Evolutionary conservation across 805 yeast genomes (phyloP).

Genomic region (Candida sakaeoensis): DNA sequence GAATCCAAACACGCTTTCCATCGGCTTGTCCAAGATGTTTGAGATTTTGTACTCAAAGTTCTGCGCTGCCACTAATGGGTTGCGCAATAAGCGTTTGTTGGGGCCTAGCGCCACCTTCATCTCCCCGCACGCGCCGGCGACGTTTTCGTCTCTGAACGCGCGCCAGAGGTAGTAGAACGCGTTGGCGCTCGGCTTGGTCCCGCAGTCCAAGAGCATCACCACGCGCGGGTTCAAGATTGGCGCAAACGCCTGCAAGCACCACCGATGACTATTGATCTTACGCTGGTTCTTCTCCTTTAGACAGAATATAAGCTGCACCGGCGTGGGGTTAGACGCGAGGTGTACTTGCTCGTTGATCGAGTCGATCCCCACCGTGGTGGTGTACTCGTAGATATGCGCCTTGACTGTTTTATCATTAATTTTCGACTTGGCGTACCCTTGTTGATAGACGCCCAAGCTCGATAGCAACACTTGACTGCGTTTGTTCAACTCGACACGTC

Average conservation of each 20-base stretch:
- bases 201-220: slow-evolving; percentile 85
- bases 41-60: slow-evolving; percentile 96
- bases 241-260: slow-evolving; percentile 94
- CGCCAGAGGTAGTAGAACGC: slow-evolving; percentile 89
- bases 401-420: slow-evolving; percentile 79
- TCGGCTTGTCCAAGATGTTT: slow-evolving; percentile 90
- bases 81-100: slow-evolving; percentile 46
- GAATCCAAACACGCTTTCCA: slow-evolving; percentile 92
- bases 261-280: slow-evolving; percentile 92
- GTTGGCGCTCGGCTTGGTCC: slow-evolving; percentile 84
- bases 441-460: slow-evolving; percentile 89
- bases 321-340: slow-evolving; percentile 63
- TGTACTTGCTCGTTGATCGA: slow-evolving; percentile 63
- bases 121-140: slow-evolving; percentile 98
- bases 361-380: slow-evolving; percentile 84
- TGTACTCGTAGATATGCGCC: slow-evolving; percentile 90
- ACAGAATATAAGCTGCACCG: slow-evolving; percentile 86
- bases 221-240: slow-evolving; percentile 78
- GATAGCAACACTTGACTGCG: slow-evolving; percentile 77
- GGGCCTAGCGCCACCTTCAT: slow-evolving; percentile 81
- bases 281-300: slow-evolving; percentile 84
- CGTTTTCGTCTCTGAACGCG: slow-evolving; percentile 72
- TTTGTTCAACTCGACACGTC: slow-evolving; percentile 78
- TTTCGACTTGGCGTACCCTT: slow-evolving; percentile 89
- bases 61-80: slow-evolving; percentile 94